Evolutionary conservation across 2,329 filamentous ascomycete species (phyloP), one percentile per base, ranked within the genome.

Genomic region (Neonectria coccinea): DNA sequence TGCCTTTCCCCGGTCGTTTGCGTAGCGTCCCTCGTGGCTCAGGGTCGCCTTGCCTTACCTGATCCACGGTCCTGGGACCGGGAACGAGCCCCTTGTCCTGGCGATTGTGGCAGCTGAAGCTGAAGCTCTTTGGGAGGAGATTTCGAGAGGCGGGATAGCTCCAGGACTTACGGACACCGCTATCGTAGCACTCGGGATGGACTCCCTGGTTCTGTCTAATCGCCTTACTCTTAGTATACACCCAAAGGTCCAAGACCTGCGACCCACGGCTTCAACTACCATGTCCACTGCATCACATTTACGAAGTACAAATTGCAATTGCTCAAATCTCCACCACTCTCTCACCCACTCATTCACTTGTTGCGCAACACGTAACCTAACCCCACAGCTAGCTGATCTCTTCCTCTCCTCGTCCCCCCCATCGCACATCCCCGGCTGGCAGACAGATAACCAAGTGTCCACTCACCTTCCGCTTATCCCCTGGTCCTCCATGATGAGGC

Each of bases 51-150:
- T 31, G 33, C 12, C 33, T 36, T 36, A 7, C 33, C 33, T 16
- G 36, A 20, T 33, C 48, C 27, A 36, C 18, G 29, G n/a, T 20
- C 9, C 48, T 33, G 27, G 48, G 48, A 20, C 25, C 16, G 47
- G 27, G n/a, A 50, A 50, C 27, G 36, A 31, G 45, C 29, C 59
- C 60, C 55, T 58, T 47, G 48, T 58, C 50, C 60, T 41, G 41
- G 59, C 27, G 41, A 57, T 41, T 41, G 45, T 27, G n/a, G 16
- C 25, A n/a, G 33, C 31, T n/a, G 47, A 25, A 25, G 29, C 12
- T 36, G 55, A 27, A 25, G 4, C 22, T 25, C 22, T 44, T n/a
- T 39, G 16, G 33, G 55, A 18, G 33, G 55, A 18, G 12, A 45
- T 2, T 44, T 18, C 31, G 20, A n/a, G 20, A 42, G 33, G 20